Evolutionary conservation across 2,329 filamentous ascomycete species (phyloP), one percentile per base, ranked within the genome.

Genomic region (Microcyclospora pomicola): DNA sequence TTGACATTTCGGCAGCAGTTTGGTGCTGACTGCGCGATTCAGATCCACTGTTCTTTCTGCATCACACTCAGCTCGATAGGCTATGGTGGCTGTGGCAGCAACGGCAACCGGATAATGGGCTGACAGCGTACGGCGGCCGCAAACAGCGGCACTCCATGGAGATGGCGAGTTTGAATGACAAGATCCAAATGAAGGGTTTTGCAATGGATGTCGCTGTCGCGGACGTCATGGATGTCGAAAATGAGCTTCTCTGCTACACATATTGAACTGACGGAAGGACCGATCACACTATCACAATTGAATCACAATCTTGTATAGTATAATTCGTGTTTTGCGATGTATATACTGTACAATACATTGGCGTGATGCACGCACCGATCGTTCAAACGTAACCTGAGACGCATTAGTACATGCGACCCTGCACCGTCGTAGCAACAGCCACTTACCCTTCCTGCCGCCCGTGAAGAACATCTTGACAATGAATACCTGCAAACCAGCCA

Each of bases 391-490:
- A 49, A 38, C 44, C 46, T 48, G 35, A 32, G 4, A 11, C 10
- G 4, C 10, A 27, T 41, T 33, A 41, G 39, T 31, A 28, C 29
- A 5, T 24, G 19, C 19, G 7, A 7, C 19, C 19, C 19, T 7
- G 12, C 2, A 29, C 12, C 19, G 28, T 31, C 31, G 34, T 32
- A 27, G 13, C 35, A 31, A 33, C 4, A 33, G 4, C 19, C 19
- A 36, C 42, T 49, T 56, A 68, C 75, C 75, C 68, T 80, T 80
- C 56, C 75, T 62, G n/a, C 75, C 75, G 29, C 75, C 86, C 71
- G 95, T 88, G 75, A 98, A 98, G 69, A 98, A 98, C 78, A 96
- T 96, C 49, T 85, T 71, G 52, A 98, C 91, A 51, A 98, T 79
- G 62, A 96, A 95, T 36, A 98, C 91, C 68, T 98, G 92, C 58